Conservation (phyloP, 75 land plant species). For the Sequoiadendron giganteum region DNA sequence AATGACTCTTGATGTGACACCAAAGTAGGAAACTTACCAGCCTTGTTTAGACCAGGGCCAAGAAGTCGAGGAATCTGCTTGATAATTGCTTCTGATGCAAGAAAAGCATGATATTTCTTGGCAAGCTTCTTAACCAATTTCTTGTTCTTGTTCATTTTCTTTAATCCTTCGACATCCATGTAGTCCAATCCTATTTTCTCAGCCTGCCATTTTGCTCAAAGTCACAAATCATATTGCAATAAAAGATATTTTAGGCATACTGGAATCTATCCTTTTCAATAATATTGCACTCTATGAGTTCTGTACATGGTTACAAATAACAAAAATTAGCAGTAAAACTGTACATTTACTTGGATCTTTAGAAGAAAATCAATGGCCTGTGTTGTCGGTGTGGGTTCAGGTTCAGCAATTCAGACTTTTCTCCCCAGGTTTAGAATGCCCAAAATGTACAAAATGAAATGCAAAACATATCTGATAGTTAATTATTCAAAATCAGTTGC, state of each 20-base stretch:
- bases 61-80: slow-evolving; percentile 71
- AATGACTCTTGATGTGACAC: slow-evolving; percentile 73
- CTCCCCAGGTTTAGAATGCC: too few species aligned
- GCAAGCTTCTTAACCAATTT: slow-evolving; percentile 70
- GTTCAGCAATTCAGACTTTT: too few species aligned
- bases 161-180: slow-evolving; percentile 66
- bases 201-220: slow-evolving; percentile 26
- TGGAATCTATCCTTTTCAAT: not conserved
- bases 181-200: slow-evolving; percentile 61
- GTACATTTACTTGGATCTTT: not conserved
- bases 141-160: slow-evolving; percentile 75
- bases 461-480: too few species aligned
- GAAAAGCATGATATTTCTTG: slow-evolving; percentile 66
- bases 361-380: too few species aligned
- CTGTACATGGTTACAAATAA: not conserved
- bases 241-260: not conserved
- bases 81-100: slow-evolving; percentile 65
- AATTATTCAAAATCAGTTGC: too few species aligned
- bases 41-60: slow-evolving; percentile 81
- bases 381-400: not conserved
- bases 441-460: too few species aligned
- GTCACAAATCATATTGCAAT: not conserved
- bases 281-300: not conserved
- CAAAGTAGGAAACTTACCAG: slow-evolving; percentile 77
- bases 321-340: not conserved